Evolutionary conservation across 2,329 filamentous ascomycete genomes (phyloP).

Genomic region (Xylariales sp.): DNA sequence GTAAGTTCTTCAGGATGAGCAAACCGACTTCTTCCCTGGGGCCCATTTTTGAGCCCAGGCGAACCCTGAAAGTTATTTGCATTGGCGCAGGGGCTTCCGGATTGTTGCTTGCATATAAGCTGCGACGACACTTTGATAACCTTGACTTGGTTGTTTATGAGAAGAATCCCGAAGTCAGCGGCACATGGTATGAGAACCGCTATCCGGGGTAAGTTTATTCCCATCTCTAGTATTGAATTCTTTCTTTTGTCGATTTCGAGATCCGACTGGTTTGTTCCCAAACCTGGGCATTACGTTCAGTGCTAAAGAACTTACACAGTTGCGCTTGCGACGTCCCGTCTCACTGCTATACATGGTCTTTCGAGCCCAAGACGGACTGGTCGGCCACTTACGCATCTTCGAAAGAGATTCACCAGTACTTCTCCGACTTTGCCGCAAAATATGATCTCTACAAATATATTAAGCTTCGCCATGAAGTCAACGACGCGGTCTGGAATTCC

Average conservation of each 20-base stretch:
- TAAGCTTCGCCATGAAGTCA: neutral
- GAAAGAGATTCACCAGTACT: slow-evolving; percentile 2
- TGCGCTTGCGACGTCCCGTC: slow-evolving; percentile 3
- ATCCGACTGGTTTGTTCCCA: too few relatives aligned
- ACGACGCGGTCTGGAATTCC: neutral
- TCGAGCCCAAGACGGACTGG: slow-evolving; percentile 2
- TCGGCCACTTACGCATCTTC: too few relatives aligned
- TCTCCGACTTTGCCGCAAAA: neutral
- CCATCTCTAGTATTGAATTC: too few relatives aligned
- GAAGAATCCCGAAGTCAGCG: slow-evolving; percentile 1
- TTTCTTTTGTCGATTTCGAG: too few relatives aligned
- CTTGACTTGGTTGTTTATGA: too few relatives aligned
- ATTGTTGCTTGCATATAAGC: too few relatives aligned
- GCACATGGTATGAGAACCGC: slow-evolving; percentile 2
- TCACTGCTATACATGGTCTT: slow-evolving; percentile 2
- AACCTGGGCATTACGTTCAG: neutral
- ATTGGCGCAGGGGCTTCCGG: too few relatives aligned
- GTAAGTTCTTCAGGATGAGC: too few relatives aligned
- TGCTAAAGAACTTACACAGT: neutral
- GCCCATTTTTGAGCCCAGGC: too few relatives aligned
- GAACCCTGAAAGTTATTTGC: too few relatives aligned
- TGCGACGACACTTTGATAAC: too few relatives aligned
- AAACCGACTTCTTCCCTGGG: too few relatives aligned
- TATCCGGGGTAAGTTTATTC: neutral
- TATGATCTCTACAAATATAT: neutral